Conservation (phyloP, 352 stramenopile genomes). For the Blastocystis sp. region DNA sequence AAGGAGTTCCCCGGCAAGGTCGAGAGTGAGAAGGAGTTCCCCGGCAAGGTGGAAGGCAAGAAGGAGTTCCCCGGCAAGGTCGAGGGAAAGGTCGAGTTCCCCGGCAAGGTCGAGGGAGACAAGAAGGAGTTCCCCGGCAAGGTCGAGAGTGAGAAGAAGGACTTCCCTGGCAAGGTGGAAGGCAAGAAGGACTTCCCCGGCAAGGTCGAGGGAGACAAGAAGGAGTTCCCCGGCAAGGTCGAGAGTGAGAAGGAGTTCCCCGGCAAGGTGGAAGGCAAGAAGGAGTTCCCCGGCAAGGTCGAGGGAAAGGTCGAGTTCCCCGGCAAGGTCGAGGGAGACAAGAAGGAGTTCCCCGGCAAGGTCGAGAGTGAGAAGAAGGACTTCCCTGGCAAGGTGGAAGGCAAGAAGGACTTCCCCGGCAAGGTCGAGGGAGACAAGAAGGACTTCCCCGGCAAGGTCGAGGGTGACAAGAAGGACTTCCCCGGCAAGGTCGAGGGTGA, state of each 20-base stretch:
- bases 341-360: neutral
- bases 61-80: no score
- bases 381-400: neutral
- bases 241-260: neutral
- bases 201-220: neutral
- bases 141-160: neutral
- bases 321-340: neutral
- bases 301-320: constrained; percentile 6
- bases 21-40: neutral
- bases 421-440: neutral
- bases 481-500: neutral
- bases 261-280: neutral
- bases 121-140: neutral
- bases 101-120: neutral
- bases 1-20: neutral
- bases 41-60: neutral
- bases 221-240: neutral
- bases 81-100: neutral
- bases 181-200: neutral
- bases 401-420: neutral
- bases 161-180: neutral
- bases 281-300: neutral
- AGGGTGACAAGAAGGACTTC: neutral
- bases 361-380: neutral
- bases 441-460: neutral